Base-by-base conservation (phyloP, 768 basidiomycete species). In the Hebeloma cylindrosporum region DNA sequence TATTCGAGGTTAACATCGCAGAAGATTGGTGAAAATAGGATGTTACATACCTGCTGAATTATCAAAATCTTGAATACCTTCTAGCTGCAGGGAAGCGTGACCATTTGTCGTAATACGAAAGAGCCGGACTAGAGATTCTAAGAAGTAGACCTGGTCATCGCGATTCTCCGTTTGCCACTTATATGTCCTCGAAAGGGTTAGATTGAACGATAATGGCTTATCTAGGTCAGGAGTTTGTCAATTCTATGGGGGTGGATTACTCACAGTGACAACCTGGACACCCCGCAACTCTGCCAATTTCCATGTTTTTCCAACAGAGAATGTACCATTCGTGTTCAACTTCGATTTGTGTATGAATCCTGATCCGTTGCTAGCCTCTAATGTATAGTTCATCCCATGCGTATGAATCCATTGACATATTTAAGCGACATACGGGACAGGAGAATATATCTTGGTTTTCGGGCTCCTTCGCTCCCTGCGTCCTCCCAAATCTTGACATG, bases 281-380 rank as follows among this genome's bases (percentile, higher is more conserved):
- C 70, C 81, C 50, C 88, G 79, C 55, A 98, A 74, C 64, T 97
- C 94, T 30, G 80, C 63, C 37, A 98, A 67, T 48, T 72, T 77
- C 96, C 96, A 99, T 1, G 95, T 92, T 72, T 99, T 99, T 5
- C 96, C 96, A 36, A 98, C 91, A 6, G 93, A 96, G 66, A 95
- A 98, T 0, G 91, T 79, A 25, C 89, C 86, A 60, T 97, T 98
- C 31, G 85, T 83, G 62, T 99, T 98, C 52, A 91, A 71, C 69
- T 98, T 98, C 1, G 94, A 93, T 68, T 99, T 99, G 78, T 99
- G 94, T 14, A 99, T 79, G 62, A 83, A 81, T 1, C 84, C 84
- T 35, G 72, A 66, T 18, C 82, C 80, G 52, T 78, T 78, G 48
- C 62, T 69, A 3, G 82, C 71, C 69, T 83, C 86, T 88, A 58